Evolutionary conservation across 108 stramenopile species (phyloP), one percentile per base, ranked within the genome.

Genomic region (Pseudonitzschia multiseries): DNA sequence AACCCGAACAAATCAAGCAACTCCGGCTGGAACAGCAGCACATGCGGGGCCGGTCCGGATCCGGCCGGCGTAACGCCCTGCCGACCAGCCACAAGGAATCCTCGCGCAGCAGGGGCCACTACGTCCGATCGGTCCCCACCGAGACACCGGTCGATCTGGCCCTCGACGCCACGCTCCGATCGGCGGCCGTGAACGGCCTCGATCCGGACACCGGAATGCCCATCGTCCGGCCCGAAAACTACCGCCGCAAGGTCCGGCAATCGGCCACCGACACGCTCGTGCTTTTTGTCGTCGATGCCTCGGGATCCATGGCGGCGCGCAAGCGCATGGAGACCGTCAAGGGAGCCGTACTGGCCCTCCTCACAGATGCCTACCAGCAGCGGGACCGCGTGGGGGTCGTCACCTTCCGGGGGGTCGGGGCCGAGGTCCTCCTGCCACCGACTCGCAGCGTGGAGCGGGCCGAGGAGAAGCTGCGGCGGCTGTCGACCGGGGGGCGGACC

Each of bases 321-420:
- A 91, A 96, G 75, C 81, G 94, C 26, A 96, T 96, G 94, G 90
- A 93, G 70, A 90, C 93, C n/a, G 94, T 90, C 22, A 96, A 96
- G 86, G 94, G 94, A n/a, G 94, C 94, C 14, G 93, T 90, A 57
- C 88, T 93, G 79, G 75, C 79, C 62, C 80, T 96, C 20, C 78
- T 96, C 44, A 82, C 86, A n/a, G 93, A 93, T 70, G 94, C 94
- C 43, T 96, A 96, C 84, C 88, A 96, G 78, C 83, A 81, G 59
- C 88, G 94, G 42, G 94, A 96, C 74, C 79, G 91, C 68, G 88
- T 96, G 57, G 86, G 83, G 60, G 77, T 96, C 54, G 91, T 96
- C 70, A 77, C 90, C 59, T 93, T 93, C 84, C 93, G 91, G 64
- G 93, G 91, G 50, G 83, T 91, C 26, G 31, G 51, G 12, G 94